Base-by-base conservation (phyloP, 805 yeast species). In the Saccharomycopsis fibuligera region DNA sequence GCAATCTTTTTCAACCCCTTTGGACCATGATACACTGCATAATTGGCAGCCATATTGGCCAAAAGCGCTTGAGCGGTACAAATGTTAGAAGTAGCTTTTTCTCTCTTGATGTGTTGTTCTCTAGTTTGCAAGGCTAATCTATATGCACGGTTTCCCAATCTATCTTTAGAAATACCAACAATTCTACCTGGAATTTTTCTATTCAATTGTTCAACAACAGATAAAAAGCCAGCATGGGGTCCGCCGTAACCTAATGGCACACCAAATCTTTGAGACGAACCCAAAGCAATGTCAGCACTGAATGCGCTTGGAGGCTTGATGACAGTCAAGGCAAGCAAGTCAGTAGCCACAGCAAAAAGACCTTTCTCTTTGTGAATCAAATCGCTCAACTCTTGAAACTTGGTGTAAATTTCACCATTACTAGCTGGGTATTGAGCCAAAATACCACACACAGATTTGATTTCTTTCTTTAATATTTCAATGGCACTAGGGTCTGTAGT, bases 231-330 rank as follows among this genome's bases (percentile, higher is more conserved):
- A 41, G 99, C 98, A 65, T 93, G 99, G 3, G 99, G 99, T 19
- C 99, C 99, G 61, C 99, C 99, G 63, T 81, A 93, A 5, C 98
- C 99, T 71, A 91, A 78, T 48, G 99, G 98, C 35, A 91, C 97
- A 60, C 99, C 99, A 59, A 93, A 88, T 65, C 99, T 76, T 73
- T 93, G 99, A 3, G 97, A 76, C 6, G 89, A 79, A 42, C 99
- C 99, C 40, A 93, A 70, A 1, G 84, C 96, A 44, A 93, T 84
- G 64, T 93, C 99, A 38, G 98, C 98, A 48, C 88, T 89, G 59
- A 85, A 86, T 36, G 77, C 74, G 17, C 84, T 70, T 2, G 99
- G 99, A 16, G 97, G 86, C 58, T 83, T 80, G 52, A 91, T 68
- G 37, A 93, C 64, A 0, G 96, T 87, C 58, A 93, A 73, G 1